A percentile compares a stretch with the other conserved stretches of the same genome.
Evolutionary conservation across 352 stramenopile genomes (phyloP).

Genomic region (Phytophthora lateralis): DNA sequence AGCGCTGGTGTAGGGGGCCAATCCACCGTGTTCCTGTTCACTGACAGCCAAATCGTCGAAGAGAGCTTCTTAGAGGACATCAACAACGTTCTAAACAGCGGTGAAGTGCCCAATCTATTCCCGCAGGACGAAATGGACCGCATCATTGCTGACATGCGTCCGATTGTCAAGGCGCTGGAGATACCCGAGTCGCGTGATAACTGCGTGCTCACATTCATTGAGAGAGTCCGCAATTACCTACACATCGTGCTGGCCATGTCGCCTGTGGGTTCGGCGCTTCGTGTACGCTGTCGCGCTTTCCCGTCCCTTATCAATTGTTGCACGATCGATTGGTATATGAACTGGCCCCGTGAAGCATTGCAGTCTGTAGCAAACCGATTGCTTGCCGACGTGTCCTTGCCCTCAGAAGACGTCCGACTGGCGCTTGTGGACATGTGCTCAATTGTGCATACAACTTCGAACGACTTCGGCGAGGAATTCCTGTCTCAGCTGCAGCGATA

Average conservation of each 20-base stretch:
- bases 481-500: conserved; percentile 88
- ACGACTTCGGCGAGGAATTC: conserved; percentile 88
- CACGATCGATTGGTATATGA: conserved; percentile 97
- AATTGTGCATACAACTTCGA: conserved; percentile 93
- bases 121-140: conserved; percentile 93
- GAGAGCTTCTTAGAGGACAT: conserved; percentile 96
- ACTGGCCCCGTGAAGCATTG: conserved; percentile 93
- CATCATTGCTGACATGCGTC: conserved; percentile 93
- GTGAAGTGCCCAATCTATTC: conserved; percentile 96
- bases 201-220: conserved; percentile 90
- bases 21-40: conserved; percentile 93
- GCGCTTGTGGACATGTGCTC: conserved; percentile 92
- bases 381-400: conserved; percentile 81
- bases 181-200: conserved; percentile 93
- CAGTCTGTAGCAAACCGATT: conserved; percentile 91
- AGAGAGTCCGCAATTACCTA: conserved; percentile 91
- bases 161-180: conserved; percentile 85
- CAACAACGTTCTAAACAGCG: conserved; percentile 97
- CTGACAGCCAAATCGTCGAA: conserved; percentile 95
- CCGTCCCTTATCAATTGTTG: conserved; percentile 96
- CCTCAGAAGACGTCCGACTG: conserved; percentile 68
- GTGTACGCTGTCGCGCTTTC: conserved; percentile 93
- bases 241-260: conserved; percentile 96
- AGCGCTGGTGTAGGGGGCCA: conserved; percentile 86
- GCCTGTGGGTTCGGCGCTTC: conserved; percentile 91